These are phyloP conservation scores for Brachypodium distachyon DNA, from an alignment of 202 grass and related monocot genomes.

Conservation along the genomic window DNA sequence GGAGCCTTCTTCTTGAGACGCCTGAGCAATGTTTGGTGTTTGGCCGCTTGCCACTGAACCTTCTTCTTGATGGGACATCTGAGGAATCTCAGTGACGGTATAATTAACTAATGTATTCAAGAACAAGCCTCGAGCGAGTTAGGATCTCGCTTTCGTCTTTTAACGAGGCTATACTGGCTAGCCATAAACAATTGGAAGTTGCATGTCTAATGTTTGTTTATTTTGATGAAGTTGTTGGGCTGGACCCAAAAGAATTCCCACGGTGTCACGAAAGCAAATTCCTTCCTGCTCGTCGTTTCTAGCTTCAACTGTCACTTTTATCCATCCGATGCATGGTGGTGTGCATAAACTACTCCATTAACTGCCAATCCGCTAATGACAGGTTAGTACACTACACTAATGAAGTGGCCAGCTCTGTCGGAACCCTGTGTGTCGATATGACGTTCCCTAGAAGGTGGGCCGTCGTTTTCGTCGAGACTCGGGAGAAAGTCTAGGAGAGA, in stretches of 20 bases:
- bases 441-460: neutral
- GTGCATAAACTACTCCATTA: neutral
- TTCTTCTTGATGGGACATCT: neutral
- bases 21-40: too few species aligned
- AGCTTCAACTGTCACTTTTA: too few species aligned
- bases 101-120: neutral
- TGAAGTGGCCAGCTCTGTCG: neutral
- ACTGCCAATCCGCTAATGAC: neutral
- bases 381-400: neutral
- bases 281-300: neutral
- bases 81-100: neutral
- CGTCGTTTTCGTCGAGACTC: neutral
- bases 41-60: too few species aligned
- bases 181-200: neutral
- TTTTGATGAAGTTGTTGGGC: neutral
- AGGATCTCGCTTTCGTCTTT: constrained; percentile 14
- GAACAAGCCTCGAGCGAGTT: neutral
- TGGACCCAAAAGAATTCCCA: neutral
- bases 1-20: neutral
- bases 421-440: neutral
- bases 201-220: neutral
- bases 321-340: neutral
- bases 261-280: neutral
- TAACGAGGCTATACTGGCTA: neutral
- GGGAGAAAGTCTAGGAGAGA: too few species aligned